Evolutionary conservation across 2,329 filamentous ascomycete genomes (phyloP), one percentile per base, ranked within the genome.

Genomic region (Verticillium longisporum): DNA sequence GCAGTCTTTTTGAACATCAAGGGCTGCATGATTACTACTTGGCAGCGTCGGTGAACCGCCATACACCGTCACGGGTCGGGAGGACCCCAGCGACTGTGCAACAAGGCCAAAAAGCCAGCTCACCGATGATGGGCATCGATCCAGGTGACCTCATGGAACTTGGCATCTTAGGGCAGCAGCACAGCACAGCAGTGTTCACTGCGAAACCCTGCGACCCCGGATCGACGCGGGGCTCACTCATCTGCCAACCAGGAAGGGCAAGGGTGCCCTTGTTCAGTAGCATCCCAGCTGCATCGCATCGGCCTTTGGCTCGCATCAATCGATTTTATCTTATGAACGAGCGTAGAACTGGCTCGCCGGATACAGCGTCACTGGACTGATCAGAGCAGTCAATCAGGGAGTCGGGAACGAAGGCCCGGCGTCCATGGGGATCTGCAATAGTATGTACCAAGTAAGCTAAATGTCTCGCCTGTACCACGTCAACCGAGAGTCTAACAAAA

Each of bases 391-490:
- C 45, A 21, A 31, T 26, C 45, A 53, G 9, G 9, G 45, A 53
- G 45, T 54, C 55, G 32, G 41, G 55, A 60, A 57, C 38, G 53
- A 58, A 61, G 56, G 57, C 36, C 57, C 61, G 38, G 59, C 45
- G 63, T 54, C 59, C 54, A 62, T 59, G 65, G 57, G 34, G 58
- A 60, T 54, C 58, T 60, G 58, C 58, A 53, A 32, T 21, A 21
- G 50, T 18, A 21, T 32, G 32, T 26, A 21, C 32, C 32, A 21
- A n/a, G 32, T 45, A 34, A 45, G 26, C 54, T 31, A 33, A 55
- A 55, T 33, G 54, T 55, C 54, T 55, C 54, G 54, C 31, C 18
- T n/a, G 54, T 55, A 26, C 54, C 54, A 55, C 45, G 45, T 53
- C 18, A 53, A 53, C n/a, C 45, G 45, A 26, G 45, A 53, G n/a